Evolutionary conservation across 495 filamentous ascomycete genomes (phyloP).

Genomic region (Talaromyces stipitatus): DNA sequence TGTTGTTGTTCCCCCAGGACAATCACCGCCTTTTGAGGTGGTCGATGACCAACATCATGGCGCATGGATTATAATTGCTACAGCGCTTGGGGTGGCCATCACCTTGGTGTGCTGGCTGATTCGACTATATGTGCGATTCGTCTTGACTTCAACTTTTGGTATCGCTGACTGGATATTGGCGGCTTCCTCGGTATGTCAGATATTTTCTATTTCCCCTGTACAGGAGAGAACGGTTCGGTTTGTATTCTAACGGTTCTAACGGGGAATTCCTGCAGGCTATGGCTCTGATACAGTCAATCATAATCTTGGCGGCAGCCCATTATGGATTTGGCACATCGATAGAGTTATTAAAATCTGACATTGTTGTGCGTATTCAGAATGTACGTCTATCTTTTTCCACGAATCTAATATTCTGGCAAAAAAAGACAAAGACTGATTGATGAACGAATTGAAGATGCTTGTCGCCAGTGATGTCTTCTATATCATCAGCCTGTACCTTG

Average conservation of each 20-base stretch:
- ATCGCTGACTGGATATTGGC: slow-evolving; percentile 23
- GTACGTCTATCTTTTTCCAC: slow-evolving; percentile 13
- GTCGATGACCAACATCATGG: slow-evolving; percentile 34
- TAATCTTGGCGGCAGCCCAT: not conserved
- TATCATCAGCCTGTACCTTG: slow-evolving; percentile 34
- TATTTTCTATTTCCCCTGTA: not conserved
- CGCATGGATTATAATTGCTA: slow-evolving; percentile 39
- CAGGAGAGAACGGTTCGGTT: not conserved
- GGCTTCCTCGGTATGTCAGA: not conserved
- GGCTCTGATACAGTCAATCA: not conserved
- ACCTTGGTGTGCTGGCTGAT: slow-evolving; percentile 36
- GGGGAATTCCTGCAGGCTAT: not conserved
- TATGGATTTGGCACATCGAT: slow-evolving; percentile 35
- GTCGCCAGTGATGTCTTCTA: slow-evolving; percentile 36
- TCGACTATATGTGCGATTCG: slow-evolving; percentile 35
- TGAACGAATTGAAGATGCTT: slow-evolving; percentile 18
- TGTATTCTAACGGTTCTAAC: not conserved
- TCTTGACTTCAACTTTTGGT: slow-evolving; percentile 29
- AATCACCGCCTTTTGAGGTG: slow-evolving; percentile 33
- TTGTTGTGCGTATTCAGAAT: slow-evolving; percentile 27
- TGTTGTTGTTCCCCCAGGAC: slow-evolving; percentile 22
- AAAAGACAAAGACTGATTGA: not conserved
- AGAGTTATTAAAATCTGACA: slow-evolving; percentile 18
- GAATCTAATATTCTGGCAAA: not conserved
- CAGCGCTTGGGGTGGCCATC: slow-evolving; percentile 40